These are phyloP conservation scores for Daldinia sp. DNA, from an alignment of 2,329 filamentous ascomycete genomes.

Conservation along the genomic window DNA sequence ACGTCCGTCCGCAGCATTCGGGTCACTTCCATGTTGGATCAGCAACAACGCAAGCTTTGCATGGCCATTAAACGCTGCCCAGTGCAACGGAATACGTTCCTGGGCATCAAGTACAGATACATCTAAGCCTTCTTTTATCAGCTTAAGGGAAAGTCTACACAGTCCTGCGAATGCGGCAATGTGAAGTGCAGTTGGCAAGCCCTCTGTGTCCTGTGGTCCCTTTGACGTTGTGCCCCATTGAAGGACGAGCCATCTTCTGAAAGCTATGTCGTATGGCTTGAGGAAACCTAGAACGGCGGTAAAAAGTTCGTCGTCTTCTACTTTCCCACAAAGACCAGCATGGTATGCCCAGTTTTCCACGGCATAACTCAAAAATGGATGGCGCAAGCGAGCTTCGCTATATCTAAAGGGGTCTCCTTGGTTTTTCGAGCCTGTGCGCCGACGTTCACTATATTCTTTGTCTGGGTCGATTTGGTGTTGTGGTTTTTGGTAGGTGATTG, in stretches of 20 bases:
- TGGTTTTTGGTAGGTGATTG: background rate
- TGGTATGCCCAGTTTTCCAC: constrained; percentile 8
- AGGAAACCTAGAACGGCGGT: background rate
- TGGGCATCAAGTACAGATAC: background rate
- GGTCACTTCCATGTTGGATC: background rate
- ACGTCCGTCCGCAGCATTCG: background rate
- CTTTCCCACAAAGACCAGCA: background rate
- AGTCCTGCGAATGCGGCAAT: background rate
- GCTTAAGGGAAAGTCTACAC: background rate
- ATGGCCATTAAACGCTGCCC: background rate
- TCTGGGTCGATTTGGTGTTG: background rate
- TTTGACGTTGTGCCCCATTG: background rate
- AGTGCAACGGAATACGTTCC: background rate
- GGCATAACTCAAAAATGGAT: background rate
- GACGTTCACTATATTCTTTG: background rate
- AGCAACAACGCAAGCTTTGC: background rate
- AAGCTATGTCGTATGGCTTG: background rate
- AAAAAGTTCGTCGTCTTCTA: background rate
- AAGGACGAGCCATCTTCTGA: background rate
- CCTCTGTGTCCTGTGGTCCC: background rate
- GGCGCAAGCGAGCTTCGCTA: background rate
- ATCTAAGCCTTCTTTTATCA: background rate
- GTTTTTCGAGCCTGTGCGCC: background rate
- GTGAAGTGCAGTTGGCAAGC: background rate
- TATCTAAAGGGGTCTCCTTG: background rate